Percentiles rank a stretch among this genome's conserved stretches.
phyloP scores from a whole-genome alignment of 192 early-diverging fungal genomes.

The Coemansia sp. region DNA sequence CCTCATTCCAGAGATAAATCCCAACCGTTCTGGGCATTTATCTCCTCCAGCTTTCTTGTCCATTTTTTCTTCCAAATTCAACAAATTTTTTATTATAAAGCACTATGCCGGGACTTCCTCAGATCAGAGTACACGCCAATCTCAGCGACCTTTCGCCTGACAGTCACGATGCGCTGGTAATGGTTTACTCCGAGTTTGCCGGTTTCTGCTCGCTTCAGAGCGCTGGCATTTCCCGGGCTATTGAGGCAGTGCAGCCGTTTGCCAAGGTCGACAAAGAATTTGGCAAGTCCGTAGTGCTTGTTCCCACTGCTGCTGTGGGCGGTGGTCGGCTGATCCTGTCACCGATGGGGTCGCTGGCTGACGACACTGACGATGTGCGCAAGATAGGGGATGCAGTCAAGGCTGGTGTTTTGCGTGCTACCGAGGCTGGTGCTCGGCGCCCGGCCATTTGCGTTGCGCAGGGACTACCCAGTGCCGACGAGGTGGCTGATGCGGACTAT shows the following conservation, averaged over 20 bases:
- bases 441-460: constrained; percentile 68
- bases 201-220: constrained; percentile 8
- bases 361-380: constrained; percentile 84
- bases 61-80: constrained; percentile 2
- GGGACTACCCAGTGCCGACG: constrained; percentile 38
- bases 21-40: not conserved
- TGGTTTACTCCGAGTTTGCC: constrained; percentile 22
- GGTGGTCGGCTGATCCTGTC: constrained; percentile 71
- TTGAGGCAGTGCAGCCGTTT: constrained; percentile 23
- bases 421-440: constrained; percentile 62
- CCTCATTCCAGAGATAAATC: not conserved
- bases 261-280: constrained; percentile 44
- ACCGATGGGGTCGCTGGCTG: constrained; percentile 71
- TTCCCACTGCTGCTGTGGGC: constrained; percentile 51
- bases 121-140: constrained; percentile 21
- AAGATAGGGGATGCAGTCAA: constrained; percentile 71
- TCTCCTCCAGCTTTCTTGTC: not conserved
- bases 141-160: constrained; percentile 13
- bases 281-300: constrained; percentile 32
- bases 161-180: constrained; percentile 43
- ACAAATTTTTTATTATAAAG: not conserved
- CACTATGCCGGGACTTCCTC: constrained; percentile 30
- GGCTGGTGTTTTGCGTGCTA: constrained; percentile 66
- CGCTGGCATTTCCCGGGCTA: not conserved
- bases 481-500: constrained; percentile 61